Conservation (phyloP, 108 stramenopile genomes). For the Schizochytrium sp. region DNA sequence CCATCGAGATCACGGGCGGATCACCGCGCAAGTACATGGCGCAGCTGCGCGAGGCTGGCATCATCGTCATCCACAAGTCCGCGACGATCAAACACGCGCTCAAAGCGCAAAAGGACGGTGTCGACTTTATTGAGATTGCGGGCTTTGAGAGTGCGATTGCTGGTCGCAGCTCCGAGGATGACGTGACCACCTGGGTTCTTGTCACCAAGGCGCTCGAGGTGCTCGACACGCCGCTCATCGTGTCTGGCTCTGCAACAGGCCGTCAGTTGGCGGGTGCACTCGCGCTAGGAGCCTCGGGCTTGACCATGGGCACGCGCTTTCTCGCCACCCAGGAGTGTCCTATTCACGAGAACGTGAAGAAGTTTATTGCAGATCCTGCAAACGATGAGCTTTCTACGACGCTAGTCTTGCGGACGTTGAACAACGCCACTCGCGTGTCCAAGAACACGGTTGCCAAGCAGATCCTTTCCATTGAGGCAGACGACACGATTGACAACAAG, state of each 20-base stretch:
- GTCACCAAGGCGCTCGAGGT: background rate
- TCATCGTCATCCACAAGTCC: background rate
- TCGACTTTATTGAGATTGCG: constrained; percentile 5
- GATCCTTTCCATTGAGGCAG: background rate
- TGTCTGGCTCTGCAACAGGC: background rate
- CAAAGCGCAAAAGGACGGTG: background rate
- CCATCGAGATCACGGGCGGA: background rate
- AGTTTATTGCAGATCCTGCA: background rate
- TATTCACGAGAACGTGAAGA: background rate
- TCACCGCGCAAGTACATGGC: constrained; percentile 13
- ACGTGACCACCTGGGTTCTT: constrained; percentile 1
- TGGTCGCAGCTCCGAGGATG: background rate
- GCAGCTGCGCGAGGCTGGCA: constrained; percentile 4
- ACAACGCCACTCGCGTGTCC: background rate
- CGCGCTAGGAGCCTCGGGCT: background rate
- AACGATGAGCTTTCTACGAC: background rate
- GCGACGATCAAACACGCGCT: constrained; percentile 13
- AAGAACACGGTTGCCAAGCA: background rate
- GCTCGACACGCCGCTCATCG: background rate
- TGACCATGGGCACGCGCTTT: constrained; percentile 13
- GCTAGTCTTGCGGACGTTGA: background rate
- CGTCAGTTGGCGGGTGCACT: background rate
- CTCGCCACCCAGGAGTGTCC: background rate
- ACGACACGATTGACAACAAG: background rate
- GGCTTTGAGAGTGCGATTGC: constrained; percentile 12